phyloP scores from a whole-genome alignment of 208 protist genomes.

The Trypanosoma platydactyli region DNA sequence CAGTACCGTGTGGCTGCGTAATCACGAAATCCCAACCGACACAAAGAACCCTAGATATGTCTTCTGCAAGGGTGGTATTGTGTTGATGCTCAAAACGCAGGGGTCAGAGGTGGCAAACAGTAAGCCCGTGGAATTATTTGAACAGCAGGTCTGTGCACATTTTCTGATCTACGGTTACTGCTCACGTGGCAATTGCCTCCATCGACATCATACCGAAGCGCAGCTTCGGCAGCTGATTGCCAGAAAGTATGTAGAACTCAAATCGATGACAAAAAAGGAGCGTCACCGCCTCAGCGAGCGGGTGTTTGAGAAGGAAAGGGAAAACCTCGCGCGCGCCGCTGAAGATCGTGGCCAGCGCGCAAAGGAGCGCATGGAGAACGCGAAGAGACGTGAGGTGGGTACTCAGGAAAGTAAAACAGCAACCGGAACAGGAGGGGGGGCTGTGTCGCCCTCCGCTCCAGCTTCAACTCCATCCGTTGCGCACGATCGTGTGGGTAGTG shows the following conservation, averaged over 20 bases:
- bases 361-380: conserved; percentile 25
- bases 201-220: conserved; percentile 79
- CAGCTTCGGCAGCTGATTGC: conserved; percentile 83
- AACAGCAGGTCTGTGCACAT: conserved; percentile 82
- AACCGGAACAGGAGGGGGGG: background rate
- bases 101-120: conserved; percentile 63
- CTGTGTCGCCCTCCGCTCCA: background rate
- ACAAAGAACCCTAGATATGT: conserved; percentile 62
- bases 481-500: conserved; percentile 24
- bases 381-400: conserved; percentile 22
- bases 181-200: conserved; percentile 71
- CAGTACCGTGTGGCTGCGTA: conserved; percentile 84
- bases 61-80: conserved; percentile 70
- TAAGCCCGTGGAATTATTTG: conserved; percentile 89
- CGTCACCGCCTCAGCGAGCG: conserved; percentile 63
- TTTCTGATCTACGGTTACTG: conserved; percentile 87
- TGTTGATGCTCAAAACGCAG: conserved; percentile 81
- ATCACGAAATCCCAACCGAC: conserved; percentile 50
- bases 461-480: background rate
- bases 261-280: conserved; percentile 78
- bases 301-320: conserved; percentile 62
- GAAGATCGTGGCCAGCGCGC: conserved; percentile 34
- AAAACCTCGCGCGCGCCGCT: conserved; percentile 46
- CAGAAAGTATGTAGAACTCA: conserved; percentile 66
- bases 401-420: conserved; percentile 23